Base-by-base conservation (phyloP, 2,329 filamentous ascomycete genomes). In the Botryotinia convoluta region DNA sequence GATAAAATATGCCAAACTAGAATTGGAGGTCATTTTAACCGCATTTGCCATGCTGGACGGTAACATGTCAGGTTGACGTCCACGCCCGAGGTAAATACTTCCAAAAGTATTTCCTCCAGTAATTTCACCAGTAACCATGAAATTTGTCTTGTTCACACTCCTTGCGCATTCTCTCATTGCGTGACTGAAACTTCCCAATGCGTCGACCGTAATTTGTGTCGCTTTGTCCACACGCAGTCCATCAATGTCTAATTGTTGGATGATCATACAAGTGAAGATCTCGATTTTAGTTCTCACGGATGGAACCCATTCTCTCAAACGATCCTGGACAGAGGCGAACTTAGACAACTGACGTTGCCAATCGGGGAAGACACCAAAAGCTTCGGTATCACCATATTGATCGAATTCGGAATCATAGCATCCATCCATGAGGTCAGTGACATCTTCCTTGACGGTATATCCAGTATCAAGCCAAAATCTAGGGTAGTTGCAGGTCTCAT, bases 151-250 rank as follows among this genome's bases (percentile, higher is more conserved):
- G 59, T 87, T 87, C 54, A 87, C 82, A n/a, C 81, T 79, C 10
- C 82, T 80, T 18, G 89, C 89, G 79, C 89, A 91, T 59, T 86
- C 82, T 51, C 89, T 84, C 78, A 90, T 86, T 14, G 85, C 84
- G 35, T 84, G 82, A 35, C 87, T 88, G 79, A 88, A 91, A 62
- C 87, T 85, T 9, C 85, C 88, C 73, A 89, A 84, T 1, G 88
- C 85, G 78, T 91, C 90, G 9, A 90, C 85, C 0, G 89, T 90
- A 20, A 88, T 86, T 77, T 91, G 89, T 26, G 88, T 87, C 2
- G 88, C 90, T 80, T 92, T 92, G 81, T 92, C 90, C 80, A 90
- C 89, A 71, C 90, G 87, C 78, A 89, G 90, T 0, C 89, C 90
- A 77, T 92, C 90, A 72, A 92, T 87, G 77, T 91, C 90, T n/a